A percentile compares a stretch with the other conserved stretches of the same genome.
Conservation (phyloP, 2,329 filamentous ascomycete genomes). For the Samsoniella hepiali region DNA sequence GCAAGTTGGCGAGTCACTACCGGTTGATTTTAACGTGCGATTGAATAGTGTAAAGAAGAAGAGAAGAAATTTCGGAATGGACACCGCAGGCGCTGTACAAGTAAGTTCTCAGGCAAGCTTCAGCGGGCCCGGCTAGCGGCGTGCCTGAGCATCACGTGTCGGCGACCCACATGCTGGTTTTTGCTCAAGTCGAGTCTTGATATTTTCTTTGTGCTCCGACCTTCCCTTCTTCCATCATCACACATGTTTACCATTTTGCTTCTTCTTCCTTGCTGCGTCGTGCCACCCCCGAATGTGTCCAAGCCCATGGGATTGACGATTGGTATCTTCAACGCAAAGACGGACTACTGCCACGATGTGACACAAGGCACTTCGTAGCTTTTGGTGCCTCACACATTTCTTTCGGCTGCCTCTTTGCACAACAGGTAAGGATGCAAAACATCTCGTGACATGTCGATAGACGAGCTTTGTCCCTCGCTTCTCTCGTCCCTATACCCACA, state of each 20-base stretch:
- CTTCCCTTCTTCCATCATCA: not conserved
- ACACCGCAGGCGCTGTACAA: not conserved
- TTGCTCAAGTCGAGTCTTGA: not conserved
- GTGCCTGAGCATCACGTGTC: slow-evolving; percentile 27
- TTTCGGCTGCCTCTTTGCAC: slow-evolving; percentile 1
- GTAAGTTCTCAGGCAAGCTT: too few species aligned
- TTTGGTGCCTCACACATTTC: not conserved
- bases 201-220: not conserved
- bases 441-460: not conserved
- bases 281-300: too few species aligned
- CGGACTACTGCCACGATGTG: not conserved
- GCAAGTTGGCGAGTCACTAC: slow-evolving; percentile 45
- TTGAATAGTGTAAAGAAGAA: slow-evolving; percentile 43
- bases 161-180: slow-evolving; percentile 8
- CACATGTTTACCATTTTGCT: not conserved
- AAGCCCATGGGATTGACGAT: not conserved
- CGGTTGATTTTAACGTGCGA: slow-evolving; percentile 61
- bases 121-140: not conserved
- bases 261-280: not conserved
- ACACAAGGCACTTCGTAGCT: not conserved
- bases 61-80: slow-evolving; percentile 19
- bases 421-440: slow-evolving; percentile 7
- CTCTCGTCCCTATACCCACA: slow-evolving; percentile 41
- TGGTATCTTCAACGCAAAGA: not conserved
- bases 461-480: slow-evolving; percentile 2